Evolutionary conservation across 2,329 filamentous ascomycete species (phyloP).

Genomic region (Macroventuria anomochaeta): DNA sequence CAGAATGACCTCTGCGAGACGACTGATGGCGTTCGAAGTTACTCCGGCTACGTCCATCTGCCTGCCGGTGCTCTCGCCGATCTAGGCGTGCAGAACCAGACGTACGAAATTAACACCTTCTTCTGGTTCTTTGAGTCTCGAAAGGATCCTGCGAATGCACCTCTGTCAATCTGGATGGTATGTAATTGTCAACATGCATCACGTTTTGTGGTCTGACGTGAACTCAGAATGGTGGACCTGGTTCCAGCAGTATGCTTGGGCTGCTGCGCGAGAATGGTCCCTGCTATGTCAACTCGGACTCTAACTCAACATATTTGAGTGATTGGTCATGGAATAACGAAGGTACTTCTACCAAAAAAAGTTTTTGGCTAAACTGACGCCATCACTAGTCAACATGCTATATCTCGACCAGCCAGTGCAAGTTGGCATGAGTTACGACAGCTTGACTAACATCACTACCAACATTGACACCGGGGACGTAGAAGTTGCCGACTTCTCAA

Average conservation of each 20-base stretch:
- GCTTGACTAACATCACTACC: slow-evolving; percentile 42
- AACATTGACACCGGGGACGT: slow-evolving; percentile 25
- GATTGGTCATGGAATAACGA: slow-evolving; percentile 69
- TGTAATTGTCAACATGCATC: no score
- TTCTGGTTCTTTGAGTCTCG: slow-evolving; percentile 33
- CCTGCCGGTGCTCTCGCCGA: slow-evolving; percentile 55
- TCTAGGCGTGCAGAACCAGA: slow-evolving; percentile 48
- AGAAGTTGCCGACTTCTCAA: slow-evolving; percentile 29
- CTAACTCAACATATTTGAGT: slow-evolving; percentile 59
- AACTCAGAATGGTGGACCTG: slow-evolving; percentile 22
- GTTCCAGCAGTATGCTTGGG: slow-evolving; percentile 30
- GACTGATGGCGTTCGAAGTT: slow-evolving; percentile 62
- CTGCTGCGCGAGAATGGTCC: slow-evolving; percentile 25
- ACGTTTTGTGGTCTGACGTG: neutral
- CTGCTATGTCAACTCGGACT: slow-evolving; percentile 53
- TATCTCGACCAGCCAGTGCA: slow-evolving; percentile 72
- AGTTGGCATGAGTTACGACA: slow-evolving; percentile 59
- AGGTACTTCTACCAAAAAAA: slow-evolving; percentile 10
- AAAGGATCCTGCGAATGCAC: slow-evolving; percentile 23
- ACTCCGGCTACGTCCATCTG: slow-evolving; percentile 66
- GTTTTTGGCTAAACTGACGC: neutral
- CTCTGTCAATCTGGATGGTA: slow-evolving; percentile 22
- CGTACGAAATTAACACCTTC: slow-evolving; percentile 50
- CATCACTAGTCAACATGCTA: slow-evolving; percentile 52
- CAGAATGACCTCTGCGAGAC: slow-evolving; percentile 61